Evolutionary conservation across 2,329 filamentous ascomycete species (phyloP), one percentile per base, ranked within the genome.

Genomic region (Rhynchosporium agropyri): DNA sequence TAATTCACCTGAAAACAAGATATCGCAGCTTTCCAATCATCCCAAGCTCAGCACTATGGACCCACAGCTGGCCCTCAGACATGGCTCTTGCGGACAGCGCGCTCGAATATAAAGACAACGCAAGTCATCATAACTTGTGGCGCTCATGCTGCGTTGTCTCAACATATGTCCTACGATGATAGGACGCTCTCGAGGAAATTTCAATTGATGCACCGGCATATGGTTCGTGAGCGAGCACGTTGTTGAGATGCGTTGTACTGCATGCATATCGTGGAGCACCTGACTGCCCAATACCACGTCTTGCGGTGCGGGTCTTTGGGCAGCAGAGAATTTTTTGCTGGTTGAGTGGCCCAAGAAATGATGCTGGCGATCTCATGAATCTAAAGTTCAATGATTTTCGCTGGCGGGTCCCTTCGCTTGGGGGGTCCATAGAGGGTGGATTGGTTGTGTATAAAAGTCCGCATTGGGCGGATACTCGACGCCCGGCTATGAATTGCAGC

Each of bases 111-210:
- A 56, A 56, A 63, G 40, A 13, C 33, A 40, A 40, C 51, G 26
- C 38, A 54, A 54, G 9, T 49, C 43, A 40, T 49, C 56, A 58
- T 31, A 4, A 40, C n/a, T 40, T n/a, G n/a, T 26, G 5, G 31
- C 38, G 45, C 43, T 49, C 56, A 49, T 50, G 54, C 26, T 66
- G 64, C 49, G 64, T 58, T 66, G 59, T 63, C 62, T 62, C 31
- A 59, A 66, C 64, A 62, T 64, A 61, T 66, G 64, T 66, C 40
- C 54, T 29, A 29, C 51, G 48, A 26, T 64, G 64, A 64, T 60
- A 60, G 62, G 61, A 50, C 48, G 28, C 28, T 20, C 7, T 33
- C 3, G 46, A 59, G 59, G 59, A 58, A n/a, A 51, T 20, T 20
- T 20, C 1, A 20, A 64, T 62, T 46, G 60, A 62, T 64, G 62